Base-by-base conservation (phyloP, 305 asterid species). In the Andrographis paniculata region DNA sequence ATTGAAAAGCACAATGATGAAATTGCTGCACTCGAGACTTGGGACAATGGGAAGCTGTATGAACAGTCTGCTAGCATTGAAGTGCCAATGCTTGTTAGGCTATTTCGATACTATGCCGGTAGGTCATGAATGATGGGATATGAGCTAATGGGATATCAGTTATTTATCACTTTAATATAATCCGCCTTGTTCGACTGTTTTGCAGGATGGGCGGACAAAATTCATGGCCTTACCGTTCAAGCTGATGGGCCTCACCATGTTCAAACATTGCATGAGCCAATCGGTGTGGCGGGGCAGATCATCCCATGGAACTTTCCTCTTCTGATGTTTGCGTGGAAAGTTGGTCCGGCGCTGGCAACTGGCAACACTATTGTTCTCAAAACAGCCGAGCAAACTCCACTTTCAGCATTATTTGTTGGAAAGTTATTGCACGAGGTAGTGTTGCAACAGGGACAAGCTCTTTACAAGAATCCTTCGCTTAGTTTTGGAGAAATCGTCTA, bases 281-380 rank as follows among this genome's bases (percentile, higher is more conserved):
- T 91, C 30, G 99, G 99, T 51, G 99, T 91, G 47, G 89, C 76
- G 16, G 99, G 99, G 24, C 99, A 87, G 74, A 87, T 91, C 40
- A 82, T 84, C 50, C 99, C 96, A 0, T 91, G 96, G 99, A 91
- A 91, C 69, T 91, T 91, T 60, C 96, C 99, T 60, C 93, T 87
- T 18, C 54, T 86, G 58, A 75, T 91, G 94, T 77, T 62, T 59
- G 91, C 84, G 52, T 87, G 96, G 99, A 91, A 91, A 72, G 81
- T 87, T 46, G 96, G 86, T 23, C 99, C 96, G 4, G 99, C 96
- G 13, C 66, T 91, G 56, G 96, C 99, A 18, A 64, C 79, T 48
- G 99, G 99, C 28, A 86, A 87, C 71, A 73, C 84, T 5, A 16
- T 87, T 38, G 87, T 91, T 60, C 75, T 91, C 19, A 91, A 91